Conservation (phyloP, 768 basidiomycete species). For the Mycena venus region DNA sequence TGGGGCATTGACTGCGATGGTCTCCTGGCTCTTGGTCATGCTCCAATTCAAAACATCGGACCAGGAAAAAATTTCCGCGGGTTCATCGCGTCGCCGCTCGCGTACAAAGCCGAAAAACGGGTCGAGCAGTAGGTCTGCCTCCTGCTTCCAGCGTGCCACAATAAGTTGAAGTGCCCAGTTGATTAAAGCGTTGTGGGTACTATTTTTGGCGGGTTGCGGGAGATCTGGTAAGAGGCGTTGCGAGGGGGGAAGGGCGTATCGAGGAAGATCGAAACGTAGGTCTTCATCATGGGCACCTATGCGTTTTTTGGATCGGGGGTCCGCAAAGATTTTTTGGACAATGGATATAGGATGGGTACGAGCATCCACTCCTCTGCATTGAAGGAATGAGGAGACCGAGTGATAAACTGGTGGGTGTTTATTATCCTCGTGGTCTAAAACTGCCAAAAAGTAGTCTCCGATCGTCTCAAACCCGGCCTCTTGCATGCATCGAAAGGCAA, state of each 20-base stretch:
- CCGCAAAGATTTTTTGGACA: not conserved
- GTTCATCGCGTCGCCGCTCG: not conserved
- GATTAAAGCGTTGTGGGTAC: conserved; percentile 4
- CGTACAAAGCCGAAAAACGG: conserved; percentile 2
- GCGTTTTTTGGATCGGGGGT: not conserved
- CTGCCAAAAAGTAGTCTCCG: not conserved
- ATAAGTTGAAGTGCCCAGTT: conserved; percentile 15
- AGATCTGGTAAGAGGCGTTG: conserved; percentile 1
- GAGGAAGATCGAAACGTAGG: conserved; percentile 1
- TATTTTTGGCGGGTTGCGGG: not conserved
- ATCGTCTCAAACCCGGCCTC: conserved; percentile 13
- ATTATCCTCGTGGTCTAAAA: not conserved
- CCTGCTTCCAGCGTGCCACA: not conserved
- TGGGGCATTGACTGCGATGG: conserved; percentile 1
- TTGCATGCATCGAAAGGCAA: conserved; percentile 9
- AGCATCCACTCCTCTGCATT: not conserved
- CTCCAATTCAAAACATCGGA: conserved; percentile 3
- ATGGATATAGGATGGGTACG: conserved; percentile 6
- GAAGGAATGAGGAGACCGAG: conserved; percentile 13
- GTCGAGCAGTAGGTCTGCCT: not conserved
- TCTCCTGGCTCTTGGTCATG: conserved; percentile 19
- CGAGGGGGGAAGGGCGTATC: conserved; percentile 19
- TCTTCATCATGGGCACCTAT: not conserved
- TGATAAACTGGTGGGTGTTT: not conserved
- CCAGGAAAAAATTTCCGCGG: conserved; percentile 1